phyloP scores from a whole-genome alignment of 371 early-diverging fungal species.

The Mucor lusitanicus region DNA sequence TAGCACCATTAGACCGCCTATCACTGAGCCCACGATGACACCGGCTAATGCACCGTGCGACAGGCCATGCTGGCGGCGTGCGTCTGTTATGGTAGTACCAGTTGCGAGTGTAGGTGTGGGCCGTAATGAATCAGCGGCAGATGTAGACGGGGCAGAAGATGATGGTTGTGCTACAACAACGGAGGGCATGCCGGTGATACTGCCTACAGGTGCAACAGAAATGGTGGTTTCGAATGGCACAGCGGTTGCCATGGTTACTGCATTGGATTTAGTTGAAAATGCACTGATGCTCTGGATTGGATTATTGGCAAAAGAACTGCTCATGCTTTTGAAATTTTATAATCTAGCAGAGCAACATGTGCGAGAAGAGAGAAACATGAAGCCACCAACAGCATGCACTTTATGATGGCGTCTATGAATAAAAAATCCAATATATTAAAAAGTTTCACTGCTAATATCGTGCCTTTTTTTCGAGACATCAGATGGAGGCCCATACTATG shows the following conservation, averaged over 20 bases:
- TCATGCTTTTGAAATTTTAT: not conserved
- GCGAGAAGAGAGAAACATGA: not conserved
- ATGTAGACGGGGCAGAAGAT: not conserved
- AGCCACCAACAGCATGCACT: not conserved
- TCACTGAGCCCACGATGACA: not conserved
- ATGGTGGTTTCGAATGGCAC: not conserved
- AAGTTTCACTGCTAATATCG: not conserved
- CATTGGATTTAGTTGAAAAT: constrained; percentile 1
- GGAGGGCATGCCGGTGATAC: not conserved
- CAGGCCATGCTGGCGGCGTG: not conserved
- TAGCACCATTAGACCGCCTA: not conserved
- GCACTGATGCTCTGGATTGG: not conserved
- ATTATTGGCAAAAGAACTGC: constrained; percentile 2
- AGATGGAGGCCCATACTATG: not conserved
- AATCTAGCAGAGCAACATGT: not conserved
- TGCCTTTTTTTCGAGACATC: not conserved
- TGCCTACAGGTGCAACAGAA: not conserved
- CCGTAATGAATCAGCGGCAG: not conserved
- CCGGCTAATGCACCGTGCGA: not conserved
- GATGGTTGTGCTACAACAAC: not conserved
- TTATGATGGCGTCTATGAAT: not conserved
- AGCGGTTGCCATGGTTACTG: not conserved
- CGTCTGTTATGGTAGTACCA: not conserved
- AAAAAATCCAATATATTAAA: not conserved
- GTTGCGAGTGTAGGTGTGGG: not conserved